These are phyloP conservation scores for Aurinia saxatilis DNA, from an alignment of 345 rosid species.

Conservation along the genomic window DNA sequence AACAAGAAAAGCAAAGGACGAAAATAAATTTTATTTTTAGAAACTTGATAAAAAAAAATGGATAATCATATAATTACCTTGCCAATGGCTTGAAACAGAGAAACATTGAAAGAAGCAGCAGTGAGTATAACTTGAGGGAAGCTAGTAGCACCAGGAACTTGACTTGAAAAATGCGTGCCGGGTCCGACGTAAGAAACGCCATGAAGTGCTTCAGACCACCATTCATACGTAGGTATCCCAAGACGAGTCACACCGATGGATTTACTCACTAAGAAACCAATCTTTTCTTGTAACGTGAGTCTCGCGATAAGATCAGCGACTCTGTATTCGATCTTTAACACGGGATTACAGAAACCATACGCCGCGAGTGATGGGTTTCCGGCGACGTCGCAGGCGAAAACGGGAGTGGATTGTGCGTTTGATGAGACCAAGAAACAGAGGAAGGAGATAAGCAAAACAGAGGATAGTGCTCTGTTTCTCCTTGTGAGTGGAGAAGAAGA, in stretches of 20 bases:
- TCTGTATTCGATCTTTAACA: constrained; percentile 34
- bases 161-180: constrained; percentile 50
- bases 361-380: constrained; percentile 38
- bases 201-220: constrained; percentile 99
- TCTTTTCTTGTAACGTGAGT: constrained; percentile 76
- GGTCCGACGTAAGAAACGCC: constrained; percentile 88
- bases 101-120: constrained; percentile 81
- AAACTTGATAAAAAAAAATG: too few relatives aligned
- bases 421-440: neutral
- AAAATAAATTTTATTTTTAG: neutral
- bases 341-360: constrained; percentile 53
- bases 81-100: constrained; percentile 80
- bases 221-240: constrained; percentile 77
- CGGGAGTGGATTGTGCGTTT: constrained; percentile 44
- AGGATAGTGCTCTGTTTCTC: constrained; percentile 22
- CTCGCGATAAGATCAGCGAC: constrained; percentile 73
- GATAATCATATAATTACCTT: constrained; percentile 48
- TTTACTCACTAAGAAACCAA: constrained; percentile 39
- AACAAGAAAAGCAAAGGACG: constrained; percentile 16
- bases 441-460: constrained; percentile 29
- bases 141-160: constrained; percentile 87
- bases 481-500: constrained; percentile 23
- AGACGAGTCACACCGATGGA: constrained; percentile 60
- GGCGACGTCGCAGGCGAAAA: constrained; percentile 67
- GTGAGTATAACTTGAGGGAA: constrained; percentile 93